Evolutionary conservation across 257 asterid species (phyloP).

Genomic region (Anisodus acutangulus): DNA sequence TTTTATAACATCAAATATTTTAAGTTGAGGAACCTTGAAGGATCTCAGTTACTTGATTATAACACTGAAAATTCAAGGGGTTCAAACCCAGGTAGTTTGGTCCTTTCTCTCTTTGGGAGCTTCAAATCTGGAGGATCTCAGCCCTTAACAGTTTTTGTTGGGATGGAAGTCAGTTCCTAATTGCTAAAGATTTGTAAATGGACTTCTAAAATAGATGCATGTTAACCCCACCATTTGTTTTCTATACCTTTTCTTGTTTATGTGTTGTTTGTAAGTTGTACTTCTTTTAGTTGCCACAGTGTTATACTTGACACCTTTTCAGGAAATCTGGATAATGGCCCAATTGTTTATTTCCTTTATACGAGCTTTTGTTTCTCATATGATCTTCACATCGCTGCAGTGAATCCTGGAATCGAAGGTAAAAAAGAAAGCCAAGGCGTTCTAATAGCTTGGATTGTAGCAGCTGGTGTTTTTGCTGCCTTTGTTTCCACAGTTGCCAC

Average conservation of each 20-base stretch:
- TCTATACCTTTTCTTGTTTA: neutral
- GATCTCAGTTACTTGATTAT: conserved; percentile 15
- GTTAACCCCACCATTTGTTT: neutral
- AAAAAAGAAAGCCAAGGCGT: conserved; percentile 35
- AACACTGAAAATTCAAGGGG: conserved; percentile 8
- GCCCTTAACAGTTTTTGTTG: neutral
- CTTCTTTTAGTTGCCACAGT: conserved; percentile 8
- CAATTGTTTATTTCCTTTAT: neutral
- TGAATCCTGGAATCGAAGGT: conserved; percentile 32
- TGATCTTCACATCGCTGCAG: conserved; percentile 38
- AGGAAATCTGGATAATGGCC: neutral
- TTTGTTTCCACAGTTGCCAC: conserved; percentile 37
- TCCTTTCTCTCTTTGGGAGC: conserved; percentile 3
- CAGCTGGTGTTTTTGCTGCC: conserved; percentile 39
- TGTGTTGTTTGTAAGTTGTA: neutral
- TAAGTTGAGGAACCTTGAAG: neutral
- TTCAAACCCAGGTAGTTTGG: neutral
- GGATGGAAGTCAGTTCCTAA: neutral
- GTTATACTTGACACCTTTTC: neutral
- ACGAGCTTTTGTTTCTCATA: neutral
- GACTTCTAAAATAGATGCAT: neutral
- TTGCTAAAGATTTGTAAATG: neutral
- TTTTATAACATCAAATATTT: neutral
- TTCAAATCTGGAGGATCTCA: neutral
- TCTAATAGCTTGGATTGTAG: conserved; percentile 39